Base-by-base conservation (phyloP, 352 stramenopile species). In the Pythium aphanidermatum region DNA sequence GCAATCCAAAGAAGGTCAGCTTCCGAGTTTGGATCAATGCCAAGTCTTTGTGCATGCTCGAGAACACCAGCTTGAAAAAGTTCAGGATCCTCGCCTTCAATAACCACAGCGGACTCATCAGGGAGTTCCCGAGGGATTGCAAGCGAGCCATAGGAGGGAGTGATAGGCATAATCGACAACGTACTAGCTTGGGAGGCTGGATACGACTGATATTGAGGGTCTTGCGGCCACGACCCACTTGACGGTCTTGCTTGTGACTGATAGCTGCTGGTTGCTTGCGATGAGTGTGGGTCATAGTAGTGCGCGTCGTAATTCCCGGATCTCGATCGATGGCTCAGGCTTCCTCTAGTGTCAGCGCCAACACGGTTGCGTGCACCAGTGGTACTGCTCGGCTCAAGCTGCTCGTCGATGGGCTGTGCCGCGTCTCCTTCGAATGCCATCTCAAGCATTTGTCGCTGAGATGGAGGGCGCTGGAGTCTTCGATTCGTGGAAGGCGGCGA, bases 31-130 rank as follows among this genome's bases (percentile, higher is more conserved):
- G 74, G 74, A 38, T 93, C 73, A 17, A 93, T 83, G 8, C 81
- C 81, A 4, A 91, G 59, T 24, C 68, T 63, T n/a, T 51, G 57
- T 21, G 78, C 73, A 37, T 93, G 81, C 42, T 93, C 76, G 42
- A 81, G 55, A 24, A 93, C 65, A 37, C 74, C 81, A 33, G 76
- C 63, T 45, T 83, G 73, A 46, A 93, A 93, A 11, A 91, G 55
- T 25, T 78, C 68, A 0, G 78, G 78, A 27, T 91, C 64, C 0
- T 66, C 62, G 11, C 63, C 68, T 31, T 86, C 81, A 43, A 92
- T 63, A 10, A 70, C 52, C 21, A 55, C 58, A 2, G 74, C 73
- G 17, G 83, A 71, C 33, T 86, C 73, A 21, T 59, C 42, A 3
- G 46, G 23, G 5, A 12, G 17, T 32, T 3, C 21, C 11, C 26